A percentile compares a stretch with the other conserved stretches of the same genome.
phyloP scores from a whole-genome alignment of 208 protist genomes.

The Leishmania guyanensis region DNA sequence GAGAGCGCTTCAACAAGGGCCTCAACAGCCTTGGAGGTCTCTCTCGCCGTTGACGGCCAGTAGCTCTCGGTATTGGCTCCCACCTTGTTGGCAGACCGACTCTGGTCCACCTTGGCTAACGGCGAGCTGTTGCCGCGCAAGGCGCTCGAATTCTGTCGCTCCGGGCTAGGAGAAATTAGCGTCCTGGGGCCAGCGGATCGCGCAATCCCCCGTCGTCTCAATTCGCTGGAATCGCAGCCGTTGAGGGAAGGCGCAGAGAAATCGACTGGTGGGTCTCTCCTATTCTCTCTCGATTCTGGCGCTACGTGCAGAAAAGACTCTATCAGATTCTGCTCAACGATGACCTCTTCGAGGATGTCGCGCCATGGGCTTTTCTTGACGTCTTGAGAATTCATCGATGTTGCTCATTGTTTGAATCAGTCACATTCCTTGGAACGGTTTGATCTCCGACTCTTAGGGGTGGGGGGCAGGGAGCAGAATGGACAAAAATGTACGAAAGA shows the following conservation, averaged over 20 bases:
- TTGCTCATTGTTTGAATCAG: background rate
- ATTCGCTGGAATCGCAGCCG: background rate
- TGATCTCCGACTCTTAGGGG: background rate
- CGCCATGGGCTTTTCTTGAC: slow-evolving; percentile 15
- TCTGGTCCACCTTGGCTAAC: background rate
- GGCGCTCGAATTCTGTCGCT: background rate
- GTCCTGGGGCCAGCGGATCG: background rate
- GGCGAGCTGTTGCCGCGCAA: background rate
- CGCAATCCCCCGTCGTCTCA: background rate
- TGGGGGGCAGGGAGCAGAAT: background rate
- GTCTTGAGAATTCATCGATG: slow-evolving; percentile 2
- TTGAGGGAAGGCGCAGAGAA: background rate
- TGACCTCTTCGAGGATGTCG: slow-evolving; percentile 33
- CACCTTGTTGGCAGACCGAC: background rate
- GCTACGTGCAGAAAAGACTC: slow-evolving; percentile 24
- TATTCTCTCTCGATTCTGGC: background rate
- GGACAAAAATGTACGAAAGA: background rate
- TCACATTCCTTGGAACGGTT: background rate
- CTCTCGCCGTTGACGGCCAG: background rate
- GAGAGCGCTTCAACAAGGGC: slow-evolving; percentile 60
- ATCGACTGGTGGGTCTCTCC: background rate
- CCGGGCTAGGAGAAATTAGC: slow-evolving; percentile 11
- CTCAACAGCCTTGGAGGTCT: slow-evolving; percentile 20
- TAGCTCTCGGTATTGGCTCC: background rate
- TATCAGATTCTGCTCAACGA: slow-evolving; percentile 32